Conservation (phyloP, 2,329 filamentous ascomycete species). For the Amphichorda felina region DNA sequence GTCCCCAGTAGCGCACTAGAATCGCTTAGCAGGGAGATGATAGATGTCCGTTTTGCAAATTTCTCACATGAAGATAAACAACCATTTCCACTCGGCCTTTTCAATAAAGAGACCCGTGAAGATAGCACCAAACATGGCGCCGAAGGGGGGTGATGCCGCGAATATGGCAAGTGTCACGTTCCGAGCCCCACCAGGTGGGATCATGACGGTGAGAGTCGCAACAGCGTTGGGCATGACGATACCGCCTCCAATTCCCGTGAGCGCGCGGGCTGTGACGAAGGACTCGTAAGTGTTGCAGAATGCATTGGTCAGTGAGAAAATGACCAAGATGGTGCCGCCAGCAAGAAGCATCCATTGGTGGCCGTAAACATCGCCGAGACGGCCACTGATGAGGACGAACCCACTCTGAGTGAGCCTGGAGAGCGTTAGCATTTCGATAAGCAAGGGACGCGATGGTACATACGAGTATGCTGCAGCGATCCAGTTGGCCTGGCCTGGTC, state of each 20-base stretch:
- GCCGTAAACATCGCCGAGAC: slow-evolving; percentile 39
- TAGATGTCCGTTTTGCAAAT: background rate
- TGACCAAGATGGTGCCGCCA: slow-evolving; percentile 26
- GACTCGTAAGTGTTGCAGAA: slow-evolving; percentile 28
- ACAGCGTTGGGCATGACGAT: slow-evolving; percentile 40
- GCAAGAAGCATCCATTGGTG: slow-evolving; percentile 33
- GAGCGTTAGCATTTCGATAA: background rate
- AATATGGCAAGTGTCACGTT: slow-evolving; percentile 34
- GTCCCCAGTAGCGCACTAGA: slow-evolving; percentile 1
- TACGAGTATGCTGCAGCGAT: slow-evolving; percentile 25
- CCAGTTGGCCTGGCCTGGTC: slow-evolving; percentile 23
- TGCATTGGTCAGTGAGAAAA: slow-evolving; percentile 30
- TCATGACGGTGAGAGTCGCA: slow-evolving; percentile 32
- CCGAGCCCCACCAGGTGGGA: slow-evolving; percentile 30
- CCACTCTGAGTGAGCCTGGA: slow-evolving; percentile 35
- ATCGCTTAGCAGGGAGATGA: background rate
- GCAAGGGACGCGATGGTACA: slow-evolving; percentile 3
- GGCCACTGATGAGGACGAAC: slow-evolving; percentile 38
- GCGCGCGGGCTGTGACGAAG: slow-evolving; percentile 29
- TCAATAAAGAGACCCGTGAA: slow-evolving; percentile 23
- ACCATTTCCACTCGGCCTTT: slow-evolving; percentile 1
- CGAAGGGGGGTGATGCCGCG: slow-evolving; percentile 32
- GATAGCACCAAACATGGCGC: slow-evolving; percentile 27
- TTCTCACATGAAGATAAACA: slow-evolving; percentile 3
- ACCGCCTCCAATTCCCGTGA: slow-evolving; percentile 35